Base-by-base conservation (phyloP, 1,284 basidiomycete species). In the Cutaneotrichosporon daszewskae region DNA sequence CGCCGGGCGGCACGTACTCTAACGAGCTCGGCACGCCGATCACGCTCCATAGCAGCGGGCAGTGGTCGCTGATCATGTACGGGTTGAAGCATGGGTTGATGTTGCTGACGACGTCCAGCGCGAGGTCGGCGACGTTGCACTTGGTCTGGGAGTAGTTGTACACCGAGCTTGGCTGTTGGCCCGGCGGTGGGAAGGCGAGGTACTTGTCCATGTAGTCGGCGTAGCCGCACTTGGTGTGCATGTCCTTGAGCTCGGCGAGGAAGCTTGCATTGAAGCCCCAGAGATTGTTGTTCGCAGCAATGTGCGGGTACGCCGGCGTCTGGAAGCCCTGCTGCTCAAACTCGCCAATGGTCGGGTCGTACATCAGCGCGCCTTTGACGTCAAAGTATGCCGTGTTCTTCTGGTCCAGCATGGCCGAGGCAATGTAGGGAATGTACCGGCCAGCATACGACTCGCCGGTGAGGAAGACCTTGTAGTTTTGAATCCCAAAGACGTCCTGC, bases 51-150 rank as follows among this genome's bases (percentile, higher is more conserved):
- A 82, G 69, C 28, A 84, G 64, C 0, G 78, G 78, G 51, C 72
- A 77, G 68, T 74, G 54, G 14, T 66, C 17, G 8, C 53, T 27
- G 40, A 78, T 82, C 60, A 83, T 82, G 61, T 86, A 86, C 8
- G 84, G 75, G 58, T 87, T 76, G 69, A 86, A 87, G 3, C 81
- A 84, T 0, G 83, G 84, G 59, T 87, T 85, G 49, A 82, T 67
- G 3, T 65, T 47, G 18, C 84, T 53, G 0, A 82, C 79, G 0
- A 76, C 79, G 14, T 78, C 61, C 57, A 82, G 79, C 36, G 84
- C 80, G 29, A 72, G 66, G 32, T 77, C 74, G 81, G 82, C 84
- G 2, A n/a, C n/a, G n/a, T n/a, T n/a, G n/a, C n/a, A n/a, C 9
- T 16, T 13, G 6, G 27, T 18, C 26, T 29, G 11, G 14, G 2